Evolutionary conservation across 2,329 filamentous ascomycete genomes (phyloP), one percentile per base, ranked within the genome.

Genomic region (Sarocladium brachiariae): DNA sequence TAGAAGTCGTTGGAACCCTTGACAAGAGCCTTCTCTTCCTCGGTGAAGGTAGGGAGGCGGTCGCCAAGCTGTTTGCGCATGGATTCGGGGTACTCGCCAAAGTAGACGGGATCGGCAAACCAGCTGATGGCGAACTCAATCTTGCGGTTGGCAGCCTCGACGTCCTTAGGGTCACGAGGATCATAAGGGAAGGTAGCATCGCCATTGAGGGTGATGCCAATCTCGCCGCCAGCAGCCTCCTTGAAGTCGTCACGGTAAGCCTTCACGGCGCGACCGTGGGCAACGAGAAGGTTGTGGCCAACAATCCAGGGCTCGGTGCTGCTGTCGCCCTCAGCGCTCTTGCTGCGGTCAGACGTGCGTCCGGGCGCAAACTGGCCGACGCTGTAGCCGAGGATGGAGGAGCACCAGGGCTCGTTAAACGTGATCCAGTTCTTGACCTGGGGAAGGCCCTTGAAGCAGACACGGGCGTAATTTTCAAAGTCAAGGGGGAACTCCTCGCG

Each of bases 1-100:
- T 95, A 95, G 70, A 95, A 95, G 73, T 95, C 89, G 66, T 93
- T 93, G 63, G 84, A 89, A n/a, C 87, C 88, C 61, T 85, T 76
- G 41, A 95, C 82, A n/a, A 93, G 73, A 2, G 79, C 80, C 21
- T 74, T 67, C 63, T 95, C 88, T 57, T 88, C 86, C 0, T 76
- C 67, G 0, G 86, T 89, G 66, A 87, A 93, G 39, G 74, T 72
- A 4, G 89, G 89, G 45, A 95, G 77, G 13, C 88, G 81, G 63
- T 84, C 76, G 51, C 89, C 88, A 16, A 95, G 81, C 71, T 95
- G 89, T 64, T 81, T 80, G 52, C 80, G 76, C 88, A 95, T 95
- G 53, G 84, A 89, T 54, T 81, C 86, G 7, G 89, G 89, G 69
- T 95, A 95, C 58, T 86, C 79, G 57, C 89, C 89, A 54, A 85